Conservation (phyloP, 202 grass and related monocot genomes). For the Schoenoplectus triqueter region DNA sequence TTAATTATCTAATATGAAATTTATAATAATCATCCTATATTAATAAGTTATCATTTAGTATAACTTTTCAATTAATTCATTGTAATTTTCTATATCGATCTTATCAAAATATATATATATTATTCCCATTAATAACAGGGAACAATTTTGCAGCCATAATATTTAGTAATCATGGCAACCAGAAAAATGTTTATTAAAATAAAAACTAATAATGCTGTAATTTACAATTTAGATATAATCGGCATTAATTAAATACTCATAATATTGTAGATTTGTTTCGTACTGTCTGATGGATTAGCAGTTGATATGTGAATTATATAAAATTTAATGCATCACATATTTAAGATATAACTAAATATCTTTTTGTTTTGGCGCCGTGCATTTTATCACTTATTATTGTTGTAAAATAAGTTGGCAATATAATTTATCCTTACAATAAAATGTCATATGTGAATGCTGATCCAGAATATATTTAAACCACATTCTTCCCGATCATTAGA, state of each 20-base stretch:
- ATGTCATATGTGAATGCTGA: background rate
- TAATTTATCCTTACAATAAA: background rate
- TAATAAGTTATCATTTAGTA: too few species aligned
- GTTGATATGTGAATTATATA: background rate
- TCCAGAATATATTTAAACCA: background rate
- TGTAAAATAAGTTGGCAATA: background rate
- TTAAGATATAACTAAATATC: background rate
- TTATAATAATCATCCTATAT: too few species aligned
- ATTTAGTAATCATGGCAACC: background rate
- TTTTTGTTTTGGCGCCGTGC: background rate
- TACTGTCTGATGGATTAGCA: background rate
- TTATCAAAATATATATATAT: too few species aligned
- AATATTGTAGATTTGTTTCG: background rate
- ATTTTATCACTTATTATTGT: background rate
- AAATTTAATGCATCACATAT: background rate
- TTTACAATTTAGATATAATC: background rate
- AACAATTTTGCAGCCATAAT: background rate
- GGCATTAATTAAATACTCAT: background rate
- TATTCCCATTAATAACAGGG: too few species aligned
- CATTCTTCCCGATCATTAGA: background rate
- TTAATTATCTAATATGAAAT: too few species aligned
- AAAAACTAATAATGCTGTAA: background rate
- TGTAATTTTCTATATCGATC: too few species aligned
- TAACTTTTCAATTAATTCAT: too few species aligned
- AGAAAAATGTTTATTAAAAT: background rate